A percentile compares a stretch with the other conserved stretches of the same genome.
Evolutionary conservation across 352 stramenopile genomes (phyloP).

Genomic region (Hyaloperonospora arabidopsidis): DNA sequence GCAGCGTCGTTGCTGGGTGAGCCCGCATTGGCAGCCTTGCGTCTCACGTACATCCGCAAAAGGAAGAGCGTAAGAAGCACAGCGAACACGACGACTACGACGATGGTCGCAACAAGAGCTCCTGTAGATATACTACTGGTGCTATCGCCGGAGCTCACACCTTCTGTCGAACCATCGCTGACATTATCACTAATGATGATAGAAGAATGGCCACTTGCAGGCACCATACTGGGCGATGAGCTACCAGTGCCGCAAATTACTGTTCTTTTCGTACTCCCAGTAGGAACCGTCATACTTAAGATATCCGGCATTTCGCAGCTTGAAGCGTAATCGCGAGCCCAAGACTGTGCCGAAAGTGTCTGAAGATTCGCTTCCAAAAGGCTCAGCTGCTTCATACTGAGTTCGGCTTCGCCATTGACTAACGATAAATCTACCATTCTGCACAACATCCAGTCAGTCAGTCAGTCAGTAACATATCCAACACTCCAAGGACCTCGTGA

Average conservation of each 20-base stretch:
- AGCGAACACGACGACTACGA: slow-evolving; percentile 34
- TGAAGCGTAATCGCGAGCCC: slow-evolving; percentile 5
- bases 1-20: slow-evolving; percentile 29
- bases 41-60: slow-evolving; percentile 28
- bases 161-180: background rate
- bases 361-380: slow-evolving; percentile 4
- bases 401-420: background rate
- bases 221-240: background rate
- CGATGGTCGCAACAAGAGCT: slow-evolving; percentile 44
- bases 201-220: background rate
- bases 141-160: slow-evolving; percentile 1
- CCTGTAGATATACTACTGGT: slow-evolving; percentile 27
- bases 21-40: slow-evolving; percentile 13
- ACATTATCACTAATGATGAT: background rate
- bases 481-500: background rate
- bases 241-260: slow-evolving; percentile 5
- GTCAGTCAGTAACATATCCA: background rate
- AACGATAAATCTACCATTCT: slow-evolving; percentile 13
- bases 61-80: slow-evolving; percentile 36
- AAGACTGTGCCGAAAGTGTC: slow-evolving; percentile 5
- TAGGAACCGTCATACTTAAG: background rate
- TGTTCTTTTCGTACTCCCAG: background rate
- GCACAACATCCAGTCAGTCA: background rate
- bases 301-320: background rate
- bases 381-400: slow-evolving; percentile 1